A percentile compares a stretch with the other conserved stretches of the same genome.
Conservation (phyloP, 768 basidiomycete species). For the Podaxis pistillaris region DNA sequence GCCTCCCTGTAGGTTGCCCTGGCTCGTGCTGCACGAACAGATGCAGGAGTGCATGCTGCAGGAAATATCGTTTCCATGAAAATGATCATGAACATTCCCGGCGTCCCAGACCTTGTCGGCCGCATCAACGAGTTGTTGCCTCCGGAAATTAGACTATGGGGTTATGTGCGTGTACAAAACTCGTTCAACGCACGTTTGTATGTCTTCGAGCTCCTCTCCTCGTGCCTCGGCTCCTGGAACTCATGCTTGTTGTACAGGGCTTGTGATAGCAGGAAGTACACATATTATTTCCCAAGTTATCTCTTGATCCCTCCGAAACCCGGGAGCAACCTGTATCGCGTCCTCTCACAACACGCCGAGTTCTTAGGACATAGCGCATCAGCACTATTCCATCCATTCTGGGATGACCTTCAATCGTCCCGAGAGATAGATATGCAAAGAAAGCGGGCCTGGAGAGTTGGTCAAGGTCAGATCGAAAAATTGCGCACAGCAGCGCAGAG, state of each 20-base stretch:
- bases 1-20: slow-evolving; percentile 63
- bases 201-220: slow-evolving; percentile 20
- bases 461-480: slow-evolving; percentile 46
- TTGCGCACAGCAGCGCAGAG: slow-evolving; percentile 57
- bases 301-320: slow-evolving; percentile 89
- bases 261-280: slow-evolving; percentile 96
- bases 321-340: slow-evolving; percentile 55
- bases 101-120: slow-evolving; percentile 63
- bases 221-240: slow-evolving; percentile 13
- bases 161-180: slow-evolving; percentile 76
- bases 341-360: slow-evolving; percentile 19
- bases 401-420: slow-evolving; percentile 42
- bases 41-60: slow-evolving; percentile 96
- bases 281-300: slow-evolving; percentile 95
- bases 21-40: slow-evolving; percentile 89
- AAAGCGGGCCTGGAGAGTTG: slow-evolving; percentile 72
- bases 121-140: slow-evolving; percentile 88
- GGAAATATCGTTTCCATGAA: slow-evolving; percentile 93
- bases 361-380: slow-evolving; percentile 22
- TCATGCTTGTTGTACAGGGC: slow-evolving; percentile 42
- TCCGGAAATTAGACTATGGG: slow-evolving; percentile 91
- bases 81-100: slow-evolving; percentile 78
- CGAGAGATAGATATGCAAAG: slow-evolving; percentile 59
- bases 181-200: slow-evolving; percentile 81
- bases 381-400: slow-evolving; percentile 54